Conservation (phyloP, 208 protist species). For the Trypanosoma theileri region DNA sequence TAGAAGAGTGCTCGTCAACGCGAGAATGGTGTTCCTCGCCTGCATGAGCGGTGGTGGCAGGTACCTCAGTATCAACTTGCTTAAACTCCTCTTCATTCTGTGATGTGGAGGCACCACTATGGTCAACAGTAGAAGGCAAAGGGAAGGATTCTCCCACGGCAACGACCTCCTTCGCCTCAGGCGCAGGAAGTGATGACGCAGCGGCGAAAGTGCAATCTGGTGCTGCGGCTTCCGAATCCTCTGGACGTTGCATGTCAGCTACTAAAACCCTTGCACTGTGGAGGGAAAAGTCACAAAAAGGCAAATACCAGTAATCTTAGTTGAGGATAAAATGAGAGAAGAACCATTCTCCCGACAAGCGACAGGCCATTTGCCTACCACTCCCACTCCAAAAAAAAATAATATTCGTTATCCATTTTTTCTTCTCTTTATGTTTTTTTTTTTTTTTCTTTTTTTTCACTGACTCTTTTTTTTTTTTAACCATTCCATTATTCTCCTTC, state of each 20-base stretch:
- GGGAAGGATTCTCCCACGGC: neutral
- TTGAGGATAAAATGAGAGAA: too few species aligned
- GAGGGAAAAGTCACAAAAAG: too few species aligned
- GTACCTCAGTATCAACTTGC: neutral
- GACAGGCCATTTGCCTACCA: too few species aligned
- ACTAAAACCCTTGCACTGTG: neutral
- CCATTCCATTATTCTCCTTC: neutral
- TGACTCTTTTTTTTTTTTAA: neutral
- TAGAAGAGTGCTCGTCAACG: neutral
- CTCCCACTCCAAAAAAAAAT: too few species aligned
- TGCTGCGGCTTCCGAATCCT: neutral
- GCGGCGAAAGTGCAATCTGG: neutral
- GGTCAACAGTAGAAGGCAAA: neutral
- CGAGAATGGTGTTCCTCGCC: neutral
- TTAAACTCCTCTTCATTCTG: neutral
- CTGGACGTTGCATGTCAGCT: constrained; percentile 3
- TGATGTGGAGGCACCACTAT: neutral
- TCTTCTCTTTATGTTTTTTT: neutral
- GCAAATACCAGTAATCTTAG: too few species aligned
- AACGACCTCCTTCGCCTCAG: neutral
- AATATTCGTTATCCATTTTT: neutral
- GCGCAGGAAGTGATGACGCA: neutral
- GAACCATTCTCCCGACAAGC: too few species aligned
- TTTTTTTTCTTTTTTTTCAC: neutral
- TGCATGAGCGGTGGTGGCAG: too few species aligned